Percentiles rank a stretch among this genome's conserved stretches.
These are phyloP conservation scores for Cyclotella kingstonii DNA, from an alignment of 108 stramenopile genomes.

Conservation along the genomic window DNA sequence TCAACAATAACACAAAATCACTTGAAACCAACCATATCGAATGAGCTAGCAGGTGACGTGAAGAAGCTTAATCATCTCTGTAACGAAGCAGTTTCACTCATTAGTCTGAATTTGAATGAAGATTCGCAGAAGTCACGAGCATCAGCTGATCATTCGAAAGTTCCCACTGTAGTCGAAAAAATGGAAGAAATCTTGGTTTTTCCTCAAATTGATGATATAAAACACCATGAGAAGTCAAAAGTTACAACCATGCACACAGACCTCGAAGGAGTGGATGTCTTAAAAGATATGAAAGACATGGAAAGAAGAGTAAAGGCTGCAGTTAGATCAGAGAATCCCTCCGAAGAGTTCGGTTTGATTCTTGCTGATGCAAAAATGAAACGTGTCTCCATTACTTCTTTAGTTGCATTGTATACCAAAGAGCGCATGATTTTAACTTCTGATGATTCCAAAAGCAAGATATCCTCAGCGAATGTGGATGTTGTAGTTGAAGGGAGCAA, in stretches of 20 bases:
- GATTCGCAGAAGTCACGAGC: not conserved
- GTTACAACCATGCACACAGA: not conserved
- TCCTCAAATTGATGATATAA: not conserved
- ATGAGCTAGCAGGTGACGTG: slow-evolving; percentile 2
- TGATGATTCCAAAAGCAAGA: not conserved
- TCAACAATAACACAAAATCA: not conserved
- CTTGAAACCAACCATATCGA: not conserved
- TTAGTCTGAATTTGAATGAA: not conserved
- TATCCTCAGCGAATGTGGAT: not conserved
- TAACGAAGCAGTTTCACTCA: slow-evolving; percentile 1
- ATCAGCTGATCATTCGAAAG: not conserved
- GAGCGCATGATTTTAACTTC: slow-evolving; percentile 11
- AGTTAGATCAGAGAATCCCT: slow-evolving; percentile 19
- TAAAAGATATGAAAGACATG: not conserved
- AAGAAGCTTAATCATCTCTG: slow-evolving; percentile 10
- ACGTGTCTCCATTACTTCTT: slow-evolving; percentile 5
- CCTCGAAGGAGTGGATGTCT: not conserved
- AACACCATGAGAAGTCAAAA: not conserved
- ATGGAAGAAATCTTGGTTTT: too few relatives aligned
- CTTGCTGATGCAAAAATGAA: slow-evolving; percentile 29
- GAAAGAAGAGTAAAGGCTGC: slow-evolving; percentile 8
- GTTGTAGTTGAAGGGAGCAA: not conserved
- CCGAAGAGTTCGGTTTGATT: slow-evolving; percentile 23
- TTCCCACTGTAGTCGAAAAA: not conserved
- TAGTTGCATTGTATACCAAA: slow-evolving; percentile 22